Evolutionary conservation across 768 basidiomycete species (phyloP), one percentile per base, ranked within the genome.

Genomic region (Mycena albidolilacea): DNA sequence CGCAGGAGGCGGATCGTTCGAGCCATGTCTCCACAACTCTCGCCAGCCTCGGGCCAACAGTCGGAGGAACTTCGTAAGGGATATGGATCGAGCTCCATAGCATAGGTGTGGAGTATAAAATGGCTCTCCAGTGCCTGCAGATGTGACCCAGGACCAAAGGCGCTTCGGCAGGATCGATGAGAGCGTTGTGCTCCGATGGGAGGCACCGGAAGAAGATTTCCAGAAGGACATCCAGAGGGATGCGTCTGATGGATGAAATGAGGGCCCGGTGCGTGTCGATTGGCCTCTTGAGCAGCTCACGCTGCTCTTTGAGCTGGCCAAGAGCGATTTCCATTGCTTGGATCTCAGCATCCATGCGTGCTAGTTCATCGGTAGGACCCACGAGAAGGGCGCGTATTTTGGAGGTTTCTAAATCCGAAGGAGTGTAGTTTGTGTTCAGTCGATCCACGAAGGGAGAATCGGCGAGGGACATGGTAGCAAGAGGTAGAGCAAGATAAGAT

Each of bases 161-260:
- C 55, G 55, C 41, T 48, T 67, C 65, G 14, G 15, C 23, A 6
- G 65, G 41, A n/a, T 66, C 65, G 59, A 62, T 64, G 35, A 68
- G 52, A 3, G 66, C 65, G n/a, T 64, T 30, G 50, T 63, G 72
- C 44, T 41, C 46, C 7, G 64, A 52, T 5, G 72, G 55, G 7
- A 73, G 48, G 50, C 67, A 73, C 38, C 54, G 35, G 17, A n/a
- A 17, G 67, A 73, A 73, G 5, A 73, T 64, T 19, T 73, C 72
- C n/a, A 55, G 43, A 19, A 73, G 67, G 17, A 73, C 52, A 21
- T 73, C 72, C 12, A 52, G 39, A 15, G 55, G 62, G 14, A 64
- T 43, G 21, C 67, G 63, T 23, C 72, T 52, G 0, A 65, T 43
- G 2, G 72, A 62, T 2, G 72, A 64, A 2, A 60, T 50, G 23